A percentile compares a stretch with the other conserved stretches of the same genome.
phyloP scores from a whole-genome alignment of 306 rosid genomes.

The Argentina anserina region DNA sequence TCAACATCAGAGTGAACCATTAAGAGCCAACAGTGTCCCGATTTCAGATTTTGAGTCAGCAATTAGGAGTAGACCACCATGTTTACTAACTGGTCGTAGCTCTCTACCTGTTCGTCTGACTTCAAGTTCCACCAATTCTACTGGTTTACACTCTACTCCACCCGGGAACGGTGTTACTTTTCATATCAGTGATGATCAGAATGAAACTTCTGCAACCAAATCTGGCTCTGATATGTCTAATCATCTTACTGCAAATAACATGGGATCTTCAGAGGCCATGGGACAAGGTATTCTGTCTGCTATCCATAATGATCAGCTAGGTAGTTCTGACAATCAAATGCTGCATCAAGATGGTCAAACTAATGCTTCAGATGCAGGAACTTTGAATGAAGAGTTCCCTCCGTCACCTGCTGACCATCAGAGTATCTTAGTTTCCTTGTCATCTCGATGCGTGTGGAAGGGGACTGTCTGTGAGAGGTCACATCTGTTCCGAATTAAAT shows the following conservation, averaged over 20 bases:
- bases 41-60: constrained; percentile 38
- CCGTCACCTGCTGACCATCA: constrained; percentile 89
- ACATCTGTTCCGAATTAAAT: constrained; percentile 89
- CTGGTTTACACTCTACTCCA: constrained; percentile 31
- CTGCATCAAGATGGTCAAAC: constrained; percentile 40
- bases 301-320: constrained; percentile 37
- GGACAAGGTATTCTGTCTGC: constrained; percentile 30
- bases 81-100: constrained; percentile 31
- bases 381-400: constrained; percentile 70
- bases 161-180: constrained; percentile 34
- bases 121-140: constrained; percentile 34
- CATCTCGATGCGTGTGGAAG: constrained; percentile 97
- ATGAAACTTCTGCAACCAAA: constrained; percentile 36
- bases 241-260: constrained; percentile 29
- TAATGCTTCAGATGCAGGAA: constrained; percentile 29
- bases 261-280: constrained; percentile 31
- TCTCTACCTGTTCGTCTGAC: constrained; percentile 33
- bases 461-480: constrained; percentile 96
- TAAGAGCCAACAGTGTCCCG: constrained; percentile 50
- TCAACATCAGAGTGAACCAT: constrained; percentile 37
- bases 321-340: constrained; percentile 31
- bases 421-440: constrained; percentile 92
- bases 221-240: constrained; percentile 26
- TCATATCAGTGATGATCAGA: constrained; percentile 26
- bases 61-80: constrained; percentile 26